Evolutionary conservation across 352 stramenopile species (phyloP), one percentile per base, ranked within the genome.

Genomic region (Pilasporangium apinafurcum): DNA sequence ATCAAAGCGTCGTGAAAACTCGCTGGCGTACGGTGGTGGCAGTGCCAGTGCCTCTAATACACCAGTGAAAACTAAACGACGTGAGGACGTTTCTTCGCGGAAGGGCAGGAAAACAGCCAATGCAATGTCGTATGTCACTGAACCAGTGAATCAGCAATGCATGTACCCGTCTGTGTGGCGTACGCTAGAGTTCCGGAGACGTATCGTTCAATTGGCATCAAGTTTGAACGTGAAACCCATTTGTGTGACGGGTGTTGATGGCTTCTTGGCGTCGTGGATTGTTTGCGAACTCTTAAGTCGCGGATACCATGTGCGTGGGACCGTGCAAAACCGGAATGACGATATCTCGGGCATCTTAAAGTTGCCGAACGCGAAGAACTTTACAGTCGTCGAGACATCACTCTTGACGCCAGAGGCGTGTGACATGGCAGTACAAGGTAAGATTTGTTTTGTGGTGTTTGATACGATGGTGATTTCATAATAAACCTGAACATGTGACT

Each of bases 161-260:
- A 86, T 94, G 79, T 94, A 94, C 48, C 58, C 70, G 16, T 65
- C 47, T 17, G 82, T 94, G 31, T 94, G 82, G 82, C 89, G 92
- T 53, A 43, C 62, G 37, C 55, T 94, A 41, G 63, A 75, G 28
- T 94, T 90, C 54, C 75, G 73, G 24, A 91, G 90, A 56, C 86
- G 88, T 48, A 77, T 83, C 37, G 82, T 92, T 44, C 72, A 81
- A 42, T 53, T 92, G 2, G 78, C 78, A 10, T 83, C 75, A 1
- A 86, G 66, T 45, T 56, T 73, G 16, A 89, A 62, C 41, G 67
- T 85, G 20, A 92, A 92, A 24, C 82, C 82, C 17, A 85, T 94
- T 27, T 94, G 82, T 17, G 82, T 94, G 22, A 94, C 83, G 9
- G 83, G 83, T 27, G 83, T 92, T 7, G 81, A 95, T 47, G 79